A percentile compares a stretch with the other conserved stretches of the same genome.
These are phyloP conservation scores for Rhizopus sp. DNA, from an alignment of 371 early-diverging fungal genomes.

Conservation along the genomic window DNA sequence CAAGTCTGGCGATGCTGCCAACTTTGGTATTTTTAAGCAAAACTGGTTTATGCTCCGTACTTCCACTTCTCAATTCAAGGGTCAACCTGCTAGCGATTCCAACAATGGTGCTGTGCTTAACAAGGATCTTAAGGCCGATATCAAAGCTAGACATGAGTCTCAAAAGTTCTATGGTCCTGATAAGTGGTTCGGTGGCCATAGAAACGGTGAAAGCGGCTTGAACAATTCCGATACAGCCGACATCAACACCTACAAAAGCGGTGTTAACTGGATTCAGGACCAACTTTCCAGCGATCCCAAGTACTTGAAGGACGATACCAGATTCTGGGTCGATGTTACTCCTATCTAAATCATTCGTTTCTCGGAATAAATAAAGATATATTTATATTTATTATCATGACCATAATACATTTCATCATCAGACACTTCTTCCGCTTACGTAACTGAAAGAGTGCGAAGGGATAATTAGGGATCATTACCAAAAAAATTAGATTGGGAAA, in stretches of 20 bases:
- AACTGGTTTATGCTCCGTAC: constrained; percentile 12
- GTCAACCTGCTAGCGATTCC: not conserved
- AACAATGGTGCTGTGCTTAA: constrained; percentile 2
- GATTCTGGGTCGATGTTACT: constrained; percentile 10
- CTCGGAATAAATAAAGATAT: not conserved
- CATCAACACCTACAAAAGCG: constrained; percentile 8
- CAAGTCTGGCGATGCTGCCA: constrained; percentile 8
- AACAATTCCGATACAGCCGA: constrained; percentile 6
- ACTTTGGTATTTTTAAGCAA: constrained; percentile 15
- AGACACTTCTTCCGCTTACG: too few relatives aligned
- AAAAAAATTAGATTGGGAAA: too few relatives aligned
- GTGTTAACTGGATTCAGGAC: constrained; percentile 6
- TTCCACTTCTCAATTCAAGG: constrained; percentile 5
- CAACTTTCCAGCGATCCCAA: constrained; percentile 5
- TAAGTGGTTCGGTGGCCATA: constrained; percentile 12
- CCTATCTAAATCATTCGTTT: constrained; percentile 3
- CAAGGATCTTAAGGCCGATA: not conserved
- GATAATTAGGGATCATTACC: too few relatives aligned
- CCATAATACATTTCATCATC: too few relatives aligned
- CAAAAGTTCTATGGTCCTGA: constrained; percentile 9
- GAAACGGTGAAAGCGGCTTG: constrained; percentile 7
- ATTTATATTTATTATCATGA: not conserved
- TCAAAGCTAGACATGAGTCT: constrained; percentile 12
- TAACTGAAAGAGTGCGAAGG: too few relatives aligned
- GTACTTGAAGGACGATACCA: constrained; percentile 9